Percentiles rank a stretch among this genome's conserved stretches.
These are phyloP conservation scores for Leucocoprinus leucothites DNA, from an alignment of 768 basidiomycete genomes.

Conservation along the genomic window DNA sequence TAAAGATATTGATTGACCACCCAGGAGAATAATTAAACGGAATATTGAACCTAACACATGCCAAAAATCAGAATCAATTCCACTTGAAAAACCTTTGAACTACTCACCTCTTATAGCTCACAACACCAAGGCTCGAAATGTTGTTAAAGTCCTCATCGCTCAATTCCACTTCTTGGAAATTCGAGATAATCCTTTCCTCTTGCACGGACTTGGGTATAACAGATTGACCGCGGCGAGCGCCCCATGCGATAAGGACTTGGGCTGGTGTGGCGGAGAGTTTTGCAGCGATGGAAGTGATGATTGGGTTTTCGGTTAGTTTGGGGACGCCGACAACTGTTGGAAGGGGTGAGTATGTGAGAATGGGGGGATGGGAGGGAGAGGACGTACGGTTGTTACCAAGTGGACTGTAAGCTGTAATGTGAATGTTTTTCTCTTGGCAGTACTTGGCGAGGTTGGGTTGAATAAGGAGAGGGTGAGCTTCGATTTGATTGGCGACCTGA, in stretches of 20 bases:
- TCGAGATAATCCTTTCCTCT: constrained; percentile 66
- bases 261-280: constrained; percentile 65
- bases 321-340: constrained; percentile 56
- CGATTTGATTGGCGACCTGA: constrained; percentile 73
- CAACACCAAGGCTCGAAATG: constrained; percentile 47
- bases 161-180: constrained; percentile 74
- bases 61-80: not conserved
- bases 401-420: constrained; percentile 64
- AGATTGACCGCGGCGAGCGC: constrained; percentile 66
- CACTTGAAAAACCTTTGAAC: not conserved
- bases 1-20: constrained; percentile 77
- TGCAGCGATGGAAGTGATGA: constrained; percentile 60
- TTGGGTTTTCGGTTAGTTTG: constrained; percentile 64
- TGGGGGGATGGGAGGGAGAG: not conserved
- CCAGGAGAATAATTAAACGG: constrained; percentile 49
- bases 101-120: constrained; percentile 39
- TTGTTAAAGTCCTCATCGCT: constrained; percentile 64
- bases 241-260: constrained; percentile 85
- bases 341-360: not conserved
- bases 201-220: constrained; percentile 86
- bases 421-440: constrained; percentile 67
- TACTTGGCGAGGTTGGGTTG: constrained; percentile 72
- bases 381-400: constrained; percentile 77
- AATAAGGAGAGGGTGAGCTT: constrained; percentile 76
- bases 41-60: constrained; percentile 53